phyloP scores from a whole-genome alignment of 331 rosid species.

The Quercus phellos region DNA sequence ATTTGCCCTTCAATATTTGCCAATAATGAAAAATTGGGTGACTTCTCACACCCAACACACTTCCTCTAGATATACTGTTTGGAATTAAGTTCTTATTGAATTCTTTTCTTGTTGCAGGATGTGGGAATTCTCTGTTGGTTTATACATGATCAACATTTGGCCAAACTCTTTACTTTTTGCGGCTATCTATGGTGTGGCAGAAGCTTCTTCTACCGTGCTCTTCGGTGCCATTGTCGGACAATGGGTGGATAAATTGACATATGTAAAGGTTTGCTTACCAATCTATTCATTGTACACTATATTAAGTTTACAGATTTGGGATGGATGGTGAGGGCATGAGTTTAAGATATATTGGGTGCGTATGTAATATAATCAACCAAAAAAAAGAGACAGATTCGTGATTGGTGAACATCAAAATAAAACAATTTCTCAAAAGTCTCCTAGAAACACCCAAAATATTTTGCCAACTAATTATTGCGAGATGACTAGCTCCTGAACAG shows the following conservation, averaged over 20 bases:
- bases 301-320: not conserved
- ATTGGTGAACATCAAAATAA: not conserved
- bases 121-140: conserved; percentile 98
- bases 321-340: not conserved
- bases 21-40: not conserved
- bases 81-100: not conserved
- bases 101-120: conserved; percentile 40
- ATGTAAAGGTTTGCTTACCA: conserved; percentile 48
- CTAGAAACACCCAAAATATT: not conserved
- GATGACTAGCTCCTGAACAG: not conserved
- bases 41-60: not conserved
- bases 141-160: conserved; percentile 87
- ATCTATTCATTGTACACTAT: not conserved
- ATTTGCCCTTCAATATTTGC: too few species aligned
- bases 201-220: conserved; percentile 73
- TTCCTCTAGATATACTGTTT: not conserved
- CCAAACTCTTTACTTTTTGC: conserved; percentile 77
- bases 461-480: not conserved
- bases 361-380: too few species aligned
- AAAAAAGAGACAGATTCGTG: not conserved
- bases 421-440: not conserved
- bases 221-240: conserved; percentile 79
- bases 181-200: conserved; percentile 81
- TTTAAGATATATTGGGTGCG: too few species aligned
- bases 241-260: conserved; percentile 60